Conservation (phyloP, 108 stramenopile species). For the Skeletonema potamos region DNA sequence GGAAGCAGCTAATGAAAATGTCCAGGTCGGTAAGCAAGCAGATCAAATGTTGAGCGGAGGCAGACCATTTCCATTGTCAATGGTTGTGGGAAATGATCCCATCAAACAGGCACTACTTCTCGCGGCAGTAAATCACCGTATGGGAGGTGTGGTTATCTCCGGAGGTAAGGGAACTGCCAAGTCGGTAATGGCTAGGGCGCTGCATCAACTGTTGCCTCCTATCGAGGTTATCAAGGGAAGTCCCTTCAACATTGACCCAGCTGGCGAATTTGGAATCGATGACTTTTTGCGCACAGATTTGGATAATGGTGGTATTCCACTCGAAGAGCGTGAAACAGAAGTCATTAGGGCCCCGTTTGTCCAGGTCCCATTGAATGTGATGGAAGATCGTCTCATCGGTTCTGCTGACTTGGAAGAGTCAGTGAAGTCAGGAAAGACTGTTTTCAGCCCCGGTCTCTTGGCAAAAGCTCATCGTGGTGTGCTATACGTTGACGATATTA, state of each 20-base stretch:
- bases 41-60: constrained; percentile 56
- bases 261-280: constrained; percentile 80
- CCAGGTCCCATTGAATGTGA: constrained; percentile 94
- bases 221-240: constrained; percentile 90
- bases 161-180: constrained; percentile 97
- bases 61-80: constrained; percentile 91
- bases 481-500: constrained; percentile 96
- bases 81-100: constrained; percentile 93
- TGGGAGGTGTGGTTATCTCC: constrained; percentile 95
- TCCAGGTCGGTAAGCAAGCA: constrained; percentile 28
- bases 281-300: constrained; percentile 78
- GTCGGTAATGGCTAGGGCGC: constrained; percentile 93
- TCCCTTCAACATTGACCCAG: constrained; percentile 93
- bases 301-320: constrained; percentile 73
- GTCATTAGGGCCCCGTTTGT: constrained; percentile 91
- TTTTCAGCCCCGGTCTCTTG: constrained; percentile 92
- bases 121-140: constrained; percentile 86
- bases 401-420: constrained; percentile 93
- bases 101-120: constrained; percentile 95
- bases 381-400: constrained; percentile 96
- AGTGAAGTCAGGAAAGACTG: constrained; percentile 89
- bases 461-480: constrained; percentile 95
- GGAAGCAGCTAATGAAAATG: constrained; percentile 9
- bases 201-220: constrained; percentile 93
- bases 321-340: constrained; percentile 89